Base-by-base conservation (phyloP, 2,329 filamentous ascomycete genomes). In the Tolypocladium album region DNA sequence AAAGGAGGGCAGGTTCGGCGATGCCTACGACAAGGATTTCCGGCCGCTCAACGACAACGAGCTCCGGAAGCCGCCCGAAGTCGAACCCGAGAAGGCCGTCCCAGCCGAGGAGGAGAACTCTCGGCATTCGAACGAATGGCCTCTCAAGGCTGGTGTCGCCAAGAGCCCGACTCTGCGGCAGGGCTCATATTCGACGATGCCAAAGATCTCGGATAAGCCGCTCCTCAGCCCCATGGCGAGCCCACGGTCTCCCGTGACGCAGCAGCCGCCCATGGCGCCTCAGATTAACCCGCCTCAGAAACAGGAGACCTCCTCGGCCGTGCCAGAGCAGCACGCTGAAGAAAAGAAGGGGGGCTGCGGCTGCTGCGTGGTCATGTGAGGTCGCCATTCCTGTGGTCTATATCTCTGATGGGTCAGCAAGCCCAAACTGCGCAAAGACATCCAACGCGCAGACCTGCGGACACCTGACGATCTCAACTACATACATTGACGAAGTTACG, bases 21-120 rank as follows among this genome's bases (percentile, higher is more conserved):
- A 85, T 61, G 81, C 88, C 34, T 97, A 96, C 71, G 92, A 96
- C 75, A 89, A 86, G 63, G 88, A 96, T 61, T 94, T 97, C 75
- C 86, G 89, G 22, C 88, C 92, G 7, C 77, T 97, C 63, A 94
- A 89, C 43, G 83, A 89, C 56, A 83, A 89, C 55, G 74, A 76
- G 4, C 78, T 82, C 64, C 67, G 75, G 42, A 77, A 71, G 61
- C 78, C 77, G 2, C 77, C 80, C 6, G 78, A 78, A 58, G 38
- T 65, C 24, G 72, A 69, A 22, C 72, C 72, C 56, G 61, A 65
- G 59, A 40, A 15, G 39, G 57, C 50, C 62, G 36, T 61, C 71
- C 59, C 62, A 67, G 55, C 67, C 71, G 42, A 63, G 66, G 62
- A 68, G 61, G 70, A 72, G 56, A 67, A 75, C 31, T 64, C 70